Evolutionary conservation across 1,284 basidiomycete genomes (phyloP), one percentile per base, ranked within the genome.

Genomic region (Irpex sp.): DNA sequence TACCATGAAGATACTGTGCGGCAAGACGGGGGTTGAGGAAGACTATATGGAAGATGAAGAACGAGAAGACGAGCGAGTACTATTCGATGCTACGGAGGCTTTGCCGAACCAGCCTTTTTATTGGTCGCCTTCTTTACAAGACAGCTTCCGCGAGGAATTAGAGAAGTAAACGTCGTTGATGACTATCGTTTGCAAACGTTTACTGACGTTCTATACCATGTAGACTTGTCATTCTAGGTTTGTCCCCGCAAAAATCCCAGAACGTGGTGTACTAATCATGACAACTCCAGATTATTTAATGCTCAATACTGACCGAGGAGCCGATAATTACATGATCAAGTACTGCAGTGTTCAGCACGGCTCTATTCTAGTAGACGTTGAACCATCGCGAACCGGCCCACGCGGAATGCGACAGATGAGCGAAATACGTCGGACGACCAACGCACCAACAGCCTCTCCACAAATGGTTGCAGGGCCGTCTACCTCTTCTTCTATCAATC

Each of bases 281-380:
- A 9, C 36, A 61, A 33, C 23, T 23, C 6, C 70, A 86, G 93
- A 94, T 74, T 94, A 89, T 74, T 80, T 95, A 53, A 94, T 94
- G 91, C 83, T 91, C 61, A 94, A 94, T 72, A 94, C 93, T 10
- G 91, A 91, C 67, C 84, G 88, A 58, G 90, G 86, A 45, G 86
- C 88, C 3, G 91, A 93, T 77, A 92, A 93, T 72, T 93, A 90
- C 73, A 93, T 93, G 91, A 90, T 93, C 75, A 91, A 91, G 72
- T 91, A 86, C 70, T 92, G 90, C 71, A 87, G 90, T 73, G 86
- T 82, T 59, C 84, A 85, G 58, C 85, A 90, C 63, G 86, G 91
- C 70, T 88, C 88, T 69, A 75, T 84, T 0, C 78, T 88, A 35
- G 86, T 92, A 37, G 87, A 91, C 64, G 84, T 89, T 39, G 89